Evolutionary conservation across 495 filamentous ascomycete species (phyloP).

Genomic region (Xylaria bambusicola): DNA sequence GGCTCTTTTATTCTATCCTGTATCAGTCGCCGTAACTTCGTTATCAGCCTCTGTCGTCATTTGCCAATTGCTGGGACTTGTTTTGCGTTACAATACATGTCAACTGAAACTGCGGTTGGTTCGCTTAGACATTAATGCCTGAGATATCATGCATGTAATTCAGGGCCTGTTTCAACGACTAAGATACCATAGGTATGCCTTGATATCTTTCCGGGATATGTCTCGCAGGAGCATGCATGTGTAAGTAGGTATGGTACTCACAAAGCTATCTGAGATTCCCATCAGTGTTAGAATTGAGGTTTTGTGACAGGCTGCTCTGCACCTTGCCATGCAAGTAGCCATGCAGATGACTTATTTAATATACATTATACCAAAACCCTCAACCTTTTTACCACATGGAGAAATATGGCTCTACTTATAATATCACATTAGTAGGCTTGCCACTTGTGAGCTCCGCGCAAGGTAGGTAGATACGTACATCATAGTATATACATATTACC

Average conservation of each 20-base stretch:
- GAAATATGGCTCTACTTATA: not conserved
- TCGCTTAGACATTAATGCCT: not conserved
- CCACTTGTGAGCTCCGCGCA: slow-evolving; percentile 5
- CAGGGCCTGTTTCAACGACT: not conserved
- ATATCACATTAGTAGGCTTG: not conserved
- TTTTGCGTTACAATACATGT: not conserved
- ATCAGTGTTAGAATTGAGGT: no score
- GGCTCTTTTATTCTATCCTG: slow-evolving; percentile 11
- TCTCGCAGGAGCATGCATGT: not conserved
- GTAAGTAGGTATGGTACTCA: no score
- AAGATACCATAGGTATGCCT: not conserved
- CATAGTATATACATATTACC: no score
- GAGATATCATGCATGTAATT: slow-evolving; percentile 14
- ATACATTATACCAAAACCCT: no score
- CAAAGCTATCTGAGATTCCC: no score
- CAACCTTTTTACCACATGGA: no score
- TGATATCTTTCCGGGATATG: not conserved
- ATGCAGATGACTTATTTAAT: no score
- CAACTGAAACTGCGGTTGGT: not conserved
- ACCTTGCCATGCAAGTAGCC: no score
- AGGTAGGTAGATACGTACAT: no score
- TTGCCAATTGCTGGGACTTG: not conserved
- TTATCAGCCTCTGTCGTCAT: not conserved
- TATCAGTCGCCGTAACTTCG: not conserved
- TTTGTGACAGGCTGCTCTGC: no score